Conservation (phyloP, 2,329 filamentous ascomycete species). For the Aspergillus tubingensis region DNA sequence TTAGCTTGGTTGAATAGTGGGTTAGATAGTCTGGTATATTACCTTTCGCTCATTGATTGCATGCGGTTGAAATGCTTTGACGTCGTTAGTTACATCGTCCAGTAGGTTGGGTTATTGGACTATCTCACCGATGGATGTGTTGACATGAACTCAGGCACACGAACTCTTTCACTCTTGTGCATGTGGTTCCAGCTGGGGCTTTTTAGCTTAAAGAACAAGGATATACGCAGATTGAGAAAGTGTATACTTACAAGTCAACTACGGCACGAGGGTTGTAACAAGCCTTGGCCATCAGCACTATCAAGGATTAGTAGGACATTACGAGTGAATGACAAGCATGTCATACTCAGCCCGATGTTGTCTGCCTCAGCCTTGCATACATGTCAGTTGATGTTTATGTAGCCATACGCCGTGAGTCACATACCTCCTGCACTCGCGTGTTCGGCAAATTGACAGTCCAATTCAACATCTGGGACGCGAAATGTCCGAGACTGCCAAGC, state of each 20-base stretch:
- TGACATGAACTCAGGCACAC: slow-evolving; percentile 54
- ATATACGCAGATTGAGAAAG: background rate
- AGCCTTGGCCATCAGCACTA: slow-evolving; percentile 63
- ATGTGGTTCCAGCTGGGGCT: slow-evolving; percentile 51
- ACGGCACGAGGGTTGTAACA: slow-evolving; percentile 62
- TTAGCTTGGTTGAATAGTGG: slow-evolving; percentile 15
- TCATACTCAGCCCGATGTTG: slow-evolving; percentile 58
- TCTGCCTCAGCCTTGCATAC: slow-evolving; percentile 58
- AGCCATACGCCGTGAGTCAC: background rate
- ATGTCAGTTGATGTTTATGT: slow-evolving; percentile 11
- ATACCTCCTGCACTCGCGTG: slow-evolving; percentile 58
- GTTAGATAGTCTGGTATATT: background rate
- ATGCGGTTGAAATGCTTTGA: slow-evolving; percentile 46
- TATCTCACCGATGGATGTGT: slow-evolving; percentile 58
- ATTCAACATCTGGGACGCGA: slow-evolving; percentile 32
- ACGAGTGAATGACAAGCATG: background rate
- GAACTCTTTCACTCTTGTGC: slow-evolving; percentile 48
- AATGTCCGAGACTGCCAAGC: slow-evolving; percentile 44
- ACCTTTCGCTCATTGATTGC: slow-evolving; percentile 57
- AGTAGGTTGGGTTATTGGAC: no score
- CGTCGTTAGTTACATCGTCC: slow-evolving; percentile 5
- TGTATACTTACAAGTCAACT: slow-evolving; percentile 47
- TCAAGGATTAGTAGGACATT: slow-evolving; percentile 16
- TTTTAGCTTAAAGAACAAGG: slow-evolving; percentile 2
- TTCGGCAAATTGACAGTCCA: slow-evolving; percentile 56